Evolutionary conservation across 331 rosid species (phyloP).

Genomic region (Acacia concinna): DNA sequence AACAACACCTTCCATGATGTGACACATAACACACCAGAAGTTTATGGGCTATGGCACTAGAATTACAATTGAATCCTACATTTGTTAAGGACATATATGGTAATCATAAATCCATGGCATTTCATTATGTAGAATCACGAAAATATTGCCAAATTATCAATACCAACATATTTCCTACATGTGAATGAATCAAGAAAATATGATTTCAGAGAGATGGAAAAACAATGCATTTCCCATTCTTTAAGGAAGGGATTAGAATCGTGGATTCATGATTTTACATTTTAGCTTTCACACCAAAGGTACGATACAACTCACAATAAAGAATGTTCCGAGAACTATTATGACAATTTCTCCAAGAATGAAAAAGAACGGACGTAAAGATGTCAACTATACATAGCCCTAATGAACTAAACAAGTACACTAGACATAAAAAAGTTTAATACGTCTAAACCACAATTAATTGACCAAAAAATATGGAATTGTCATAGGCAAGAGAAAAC

Average conservation of each 20-base stretch:
- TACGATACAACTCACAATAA: neutral
- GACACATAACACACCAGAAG: neutral
- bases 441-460: neutral
- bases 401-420: neutral
- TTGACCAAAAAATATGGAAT: neutral
- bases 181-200: neutral
- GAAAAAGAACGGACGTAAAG: neutral
- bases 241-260: neutral
- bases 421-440: neutral
- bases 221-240: neutral
- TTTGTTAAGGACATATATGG: neutral
- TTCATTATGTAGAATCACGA: neutral
- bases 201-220: neutral
- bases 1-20: neutral
- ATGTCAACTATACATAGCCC: neutral
- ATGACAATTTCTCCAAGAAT: neutral
- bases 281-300: neutral
- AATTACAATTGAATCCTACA: neutral
- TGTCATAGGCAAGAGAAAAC: neutral
- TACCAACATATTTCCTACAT: slow-evolving; percentile 6
- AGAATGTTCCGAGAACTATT: neutral
- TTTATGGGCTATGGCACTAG: neutral
- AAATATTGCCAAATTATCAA: neutral
- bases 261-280: neutral
- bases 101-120: neutral